These are phyloP conservation scores for Lentinula sp. DNA, from an alignment of 768 basidiomycete species.

Conservation along the genomic window DNA sequence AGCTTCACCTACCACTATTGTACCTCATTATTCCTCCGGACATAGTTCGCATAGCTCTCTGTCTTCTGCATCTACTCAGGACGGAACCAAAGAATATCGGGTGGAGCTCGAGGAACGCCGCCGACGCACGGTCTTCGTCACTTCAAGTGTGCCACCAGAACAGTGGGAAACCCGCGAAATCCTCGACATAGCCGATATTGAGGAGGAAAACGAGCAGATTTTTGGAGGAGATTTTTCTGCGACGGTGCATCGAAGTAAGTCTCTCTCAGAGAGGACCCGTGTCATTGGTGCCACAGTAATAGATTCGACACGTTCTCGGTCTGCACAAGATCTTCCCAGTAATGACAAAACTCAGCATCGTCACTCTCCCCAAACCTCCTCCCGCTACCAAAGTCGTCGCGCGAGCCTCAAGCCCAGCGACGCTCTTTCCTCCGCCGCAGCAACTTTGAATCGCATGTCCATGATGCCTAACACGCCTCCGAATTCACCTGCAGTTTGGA, in stretches of 20 bases:
- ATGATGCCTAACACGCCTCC: neutral
- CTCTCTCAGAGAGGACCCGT: constrained; percentile 2
- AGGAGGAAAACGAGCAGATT: constrained; percentile 23
- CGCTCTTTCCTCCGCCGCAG: neutral
- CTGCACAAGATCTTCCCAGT: neutral
- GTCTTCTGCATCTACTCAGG: neutral
- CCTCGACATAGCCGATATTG: neutral
- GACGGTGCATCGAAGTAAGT: constrained; percentile 3
- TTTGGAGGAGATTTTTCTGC: neutral
- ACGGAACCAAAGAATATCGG: neutral
- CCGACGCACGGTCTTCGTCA: constrained; percentile 38
- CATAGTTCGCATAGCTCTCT: constrained; percentile 37
- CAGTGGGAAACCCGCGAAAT: constrained; percentile 30
- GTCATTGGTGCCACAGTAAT: neutral
- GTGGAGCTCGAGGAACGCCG: constrained; percentile 14
- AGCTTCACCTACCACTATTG: constrained; percentile 9
- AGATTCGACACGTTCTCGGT: constrained; percentile 6
- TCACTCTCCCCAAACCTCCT: neutral
- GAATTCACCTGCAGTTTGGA: constrained; percentile 3
- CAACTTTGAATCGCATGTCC: constrained; percentile 1
- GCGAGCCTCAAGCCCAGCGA: neutral
- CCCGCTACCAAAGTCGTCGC: neutral
- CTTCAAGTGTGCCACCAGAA: constrained; percentile 35
- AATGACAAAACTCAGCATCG: neutral
- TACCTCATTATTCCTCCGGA: constrained; percentile 25